These are phyloP conservation scores for Leccinum uliginosum DNA, from an alignment of 768 basidiomycete species.

Conservation along the genomic window DNA sequence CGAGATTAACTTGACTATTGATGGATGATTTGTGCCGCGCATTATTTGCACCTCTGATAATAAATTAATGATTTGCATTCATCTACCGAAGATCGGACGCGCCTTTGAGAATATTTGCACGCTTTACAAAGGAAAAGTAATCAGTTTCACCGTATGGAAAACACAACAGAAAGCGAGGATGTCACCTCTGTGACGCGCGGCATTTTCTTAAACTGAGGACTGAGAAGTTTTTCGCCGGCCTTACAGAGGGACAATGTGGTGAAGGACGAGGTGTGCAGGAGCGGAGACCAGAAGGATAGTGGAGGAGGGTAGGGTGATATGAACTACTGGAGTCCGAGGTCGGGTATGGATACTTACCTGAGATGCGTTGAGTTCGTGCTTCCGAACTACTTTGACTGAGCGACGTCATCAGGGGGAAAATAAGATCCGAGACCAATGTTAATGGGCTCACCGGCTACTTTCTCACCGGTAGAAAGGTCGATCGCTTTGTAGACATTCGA, in stretches of 20 bases:
- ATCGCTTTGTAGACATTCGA: constrained; percentile 97
- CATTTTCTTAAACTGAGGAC: constrained; percentile 92
- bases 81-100: not conserved
- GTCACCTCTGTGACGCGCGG: constrained; percentile 97
- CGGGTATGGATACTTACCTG: constrained; percentile 62
- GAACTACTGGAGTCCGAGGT: constrained; percentile 23
- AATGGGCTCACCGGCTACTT: constrained; percentile 67
- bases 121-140: constrained; percentile 44
- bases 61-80: constrained; percentile 2
- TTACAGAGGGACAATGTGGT: constrained; percentile 37
- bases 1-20: constrained; percentile 85
- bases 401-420: constrained; percentile 12
- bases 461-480: constrained; percentile 67
- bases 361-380: constrained; percentile 83
- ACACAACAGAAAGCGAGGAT: constrained; percentile 17
- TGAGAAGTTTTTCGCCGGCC: constrained; percentile 92
- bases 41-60: constrained; percentile 95
- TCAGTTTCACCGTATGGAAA: constrained; percentile 16
- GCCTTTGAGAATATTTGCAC: constrained; percentile 97
- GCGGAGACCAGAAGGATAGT: constrained; percentile 22
- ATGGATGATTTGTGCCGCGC: constrained; percentile 90
- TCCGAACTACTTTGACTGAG: constrained; percentile 90
- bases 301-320: constrained; percentile 17
- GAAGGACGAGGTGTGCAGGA: constrained; percentile 9
- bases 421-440: not conserved